Conservation (phyloP, 768 basidiomycete genomes). For the Lactarius hengduanensis region DNA sequence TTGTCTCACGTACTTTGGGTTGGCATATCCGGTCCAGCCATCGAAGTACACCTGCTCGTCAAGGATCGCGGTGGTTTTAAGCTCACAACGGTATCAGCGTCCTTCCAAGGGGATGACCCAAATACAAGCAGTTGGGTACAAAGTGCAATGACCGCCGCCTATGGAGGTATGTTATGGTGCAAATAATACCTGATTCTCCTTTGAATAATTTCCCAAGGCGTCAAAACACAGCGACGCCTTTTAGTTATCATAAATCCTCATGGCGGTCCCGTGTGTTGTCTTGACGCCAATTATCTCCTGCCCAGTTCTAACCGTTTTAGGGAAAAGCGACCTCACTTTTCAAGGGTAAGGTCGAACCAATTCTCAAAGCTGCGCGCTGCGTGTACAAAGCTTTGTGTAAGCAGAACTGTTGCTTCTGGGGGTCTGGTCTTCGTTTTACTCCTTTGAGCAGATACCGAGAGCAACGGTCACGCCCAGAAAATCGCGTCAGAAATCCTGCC, state of each 20-base stretch:
- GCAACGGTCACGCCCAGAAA: slow-evolving; percentile 62
- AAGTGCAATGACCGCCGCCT: slow-evolving; percentile 54
- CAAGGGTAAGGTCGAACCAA: slow-evolving; percentile 60
- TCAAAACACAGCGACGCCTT: slow-evolving; percentile 54
- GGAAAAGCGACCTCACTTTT: slow-evolving; percentile 60
- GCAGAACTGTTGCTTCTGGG: slow-evolving; percentile 32
- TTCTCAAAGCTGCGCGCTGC: slow-evolving; percentile 67
- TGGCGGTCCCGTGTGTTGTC: slow-evolving; percentile 64
- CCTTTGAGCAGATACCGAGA: slow-evolving; percentile 54
- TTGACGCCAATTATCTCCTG: background rate
- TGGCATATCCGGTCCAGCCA: slow-evolving; percentile 36
- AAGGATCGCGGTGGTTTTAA: slow-evolving; percentile 41
- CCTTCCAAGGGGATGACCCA: slow-evolving; percentile 35
- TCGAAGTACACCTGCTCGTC: slow-evolving; percentile 54
- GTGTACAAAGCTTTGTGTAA: slow-evolving; percentile 58
- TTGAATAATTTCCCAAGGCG: slow-evolving; percentile 37
- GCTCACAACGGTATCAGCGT: slow-evolving; percentile 47
- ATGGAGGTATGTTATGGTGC: slow-evolving; percentile 50
- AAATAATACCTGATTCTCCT: slow-evolving; percentile 14
- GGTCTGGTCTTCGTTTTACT: slow-evolving; percentile 2
- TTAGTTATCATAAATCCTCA: slow-evolving; percentile 77
- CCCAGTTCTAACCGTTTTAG: slow-evolving; percentile 38
- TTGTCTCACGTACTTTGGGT: slow-evolving; percentile 58
- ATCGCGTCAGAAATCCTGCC: slow-evolving; percentile 56
- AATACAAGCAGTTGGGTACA: slow-evolving; percentile 52